phyloP scores from a whole-genome alignment of 495 filamentous ascomycete species.

The Aspergillus sclerotiicarbonarius region DNA sequence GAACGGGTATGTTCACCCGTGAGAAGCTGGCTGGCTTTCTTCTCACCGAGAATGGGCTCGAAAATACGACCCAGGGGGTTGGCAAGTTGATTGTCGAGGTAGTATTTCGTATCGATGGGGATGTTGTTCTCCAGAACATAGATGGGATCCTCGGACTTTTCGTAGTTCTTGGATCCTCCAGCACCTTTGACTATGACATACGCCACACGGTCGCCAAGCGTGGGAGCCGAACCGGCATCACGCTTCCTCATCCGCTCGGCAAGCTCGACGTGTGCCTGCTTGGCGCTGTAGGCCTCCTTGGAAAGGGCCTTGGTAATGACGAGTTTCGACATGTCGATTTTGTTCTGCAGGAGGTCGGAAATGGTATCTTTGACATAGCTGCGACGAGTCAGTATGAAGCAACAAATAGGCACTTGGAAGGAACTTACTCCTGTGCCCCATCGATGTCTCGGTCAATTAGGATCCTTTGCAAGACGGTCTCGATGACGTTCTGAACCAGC shows the following conservation, averaged over 20 bases:
- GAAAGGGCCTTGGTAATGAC: constrained; percentile 98
- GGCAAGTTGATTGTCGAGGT: constrained; percentile 96
- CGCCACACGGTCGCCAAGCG: constrained; percentile 90
- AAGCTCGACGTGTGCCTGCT: constrained; percentile 94
- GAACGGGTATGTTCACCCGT: constrained; percentile 90
- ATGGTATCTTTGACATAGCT: constrained; percentile 98
- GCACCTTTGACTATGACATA: constrained; percentile 97
- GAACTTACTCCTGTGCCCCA: constrained; percentile 85
- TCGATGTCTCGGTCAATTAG: constrained; percentile 87
- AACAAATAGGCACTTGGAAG: background rate
- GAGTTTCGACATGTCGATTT: constrained; percentile 97
- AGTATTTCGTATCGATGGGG: constrained; percentile 98
- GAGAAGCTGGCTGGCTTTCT: constrained; percentile 76
- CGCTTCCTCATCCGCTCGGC: constrained; percentile 94
- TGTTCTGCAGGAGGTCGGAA: constrained; percentile 92
- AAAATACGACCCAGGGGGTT: constrained; percentile 95
- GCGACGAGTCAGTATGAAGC: constrained; percentile 12
- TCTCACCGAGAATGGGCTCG: constrained; percentile 92
- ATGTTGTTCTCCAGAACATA: constrained; percentile 97
- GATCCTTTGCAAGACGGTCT: constrained; percentile 93
- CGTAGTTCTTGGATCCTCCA: constrained; percentile 85
- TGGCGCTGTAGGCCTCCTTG: constrained; percentile 77
- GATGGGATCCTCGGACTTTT: constrained; percentile 93
- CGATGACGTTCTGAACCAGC: constrained; percentile 93
- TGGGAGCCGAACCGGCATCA: constrained; percentile 92